Evolutionary conservation across 352 stramenopile genomes (phyloP).

Genomic region (Pilasporangium apinafurcum): DNA sequence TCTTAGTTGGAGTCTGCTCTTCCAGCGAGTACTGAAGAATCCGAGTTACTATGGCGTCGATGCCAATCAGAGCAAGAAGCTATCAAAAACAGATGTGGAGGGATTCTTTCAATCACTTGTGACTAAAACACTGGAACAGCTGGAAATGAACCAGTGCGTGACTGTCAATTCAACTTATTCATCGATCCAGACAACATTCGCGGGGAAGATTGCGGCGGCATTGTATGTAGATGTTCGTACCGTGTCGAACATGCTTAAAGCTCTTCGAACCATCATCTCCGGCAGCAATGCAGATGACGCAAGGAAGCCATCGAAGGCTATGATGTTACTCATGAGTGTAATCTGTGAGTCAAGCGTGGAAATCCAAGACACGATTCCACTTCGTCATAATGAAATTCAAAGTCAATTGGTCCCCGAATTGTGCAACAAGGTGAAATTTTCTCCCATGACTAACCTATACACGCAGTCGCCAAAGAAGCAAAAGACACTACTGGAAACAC

Average conservation of each 20-base stretch:
- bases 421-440: constrained; percentile 50
- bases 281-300: constrained; percentile 6
- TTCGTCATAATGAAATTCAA: constrained; percentile 98
- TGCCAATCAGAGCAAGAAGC: constrained; percentile 33
- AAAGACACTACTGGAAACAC: constrained; percentile 53
- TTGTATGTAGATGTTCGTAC: constrained; percentile 96
- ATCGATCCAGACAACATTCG: constrained; percentile 69
- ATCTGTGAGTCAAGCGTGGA: constrained; percentile 82
- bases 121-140: constrained; percentile 54
- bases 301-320: constrained; percentile 9
- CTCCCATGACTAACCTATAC: constrained; percentile 53
- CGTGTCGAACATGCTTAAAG: constrained; percentile 58
- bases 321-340: constrained; percentile 32
- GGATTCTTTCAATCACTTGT: constrained; percentile 86
- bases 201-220: constrained; percentile 92
- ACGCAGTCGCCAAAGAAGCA: constrained; percentile 36
- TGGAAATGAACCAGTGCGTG: constrained; percentile 89
- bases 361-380: constrained; percentile 91
- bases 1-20: constrained; percentile 97
- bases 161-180: constrained; percentile 24
- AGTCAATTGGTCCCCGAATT: constrained; percentile 49
- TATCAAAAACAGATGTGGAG: constrained; percentile 23
- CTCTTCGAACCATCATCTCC: constrained; percentile 17
- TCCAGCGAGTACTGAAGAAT: constrained; percentile 94
- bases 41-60: constrained; percentile 92